A percentile compares a stretch with the other conserved stretches of the same genome.
phyloP scores from a whole-genome alignment of 2,329 filamentous ascomycete genomes.

The Phialophora chinensis region DNA sequence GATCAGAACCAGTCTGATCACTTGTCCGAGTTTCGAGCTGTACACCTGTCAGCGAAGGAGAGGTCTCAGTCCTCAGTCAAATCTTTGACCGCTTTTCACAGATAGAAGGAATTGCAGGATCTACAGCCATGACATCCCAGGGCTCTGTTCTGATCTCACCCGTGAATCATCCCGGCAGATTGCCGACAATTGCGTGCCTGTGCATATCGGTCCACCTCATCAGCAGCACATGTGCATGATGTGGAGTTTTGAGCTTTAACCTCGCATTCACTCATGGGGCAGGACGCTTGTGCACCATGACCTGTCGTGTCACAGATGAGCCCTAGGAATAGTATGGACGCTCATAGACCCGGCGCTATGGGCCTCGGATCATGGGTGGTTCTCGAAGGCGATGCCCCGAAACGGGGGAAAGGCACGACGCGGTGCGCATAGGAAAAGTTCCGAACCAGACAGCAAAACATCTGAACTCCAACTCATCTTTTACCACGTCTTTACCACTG shows the following conservation, averaged over 20 bases:
- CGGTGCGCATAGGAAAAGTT: slow-evolving; percentile 12
- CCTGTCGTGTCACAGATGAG: slow-evolving; percentile 30
- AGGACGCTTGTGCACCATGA: slow-evolving; percentile 19
- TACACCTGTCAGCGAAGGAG: slow-evolving; percentile 20
- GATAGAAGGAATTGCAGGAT: slow-evolving; percentile 26
- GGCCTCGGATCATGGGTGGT: slow-evolving; percentile 21
- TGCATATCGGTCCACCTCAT: slow-evolving; percentile 4
- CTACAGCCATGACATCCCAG: slow-evolving; percentile 10
- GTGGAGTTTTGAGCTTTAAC: slow-evolving; percentile 1
- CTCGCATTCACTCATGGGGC: slow-evolving; percentile 11
- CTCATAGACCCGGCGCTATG: slow-evolving; percentile 25
- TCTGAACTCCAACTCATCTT: neutral
- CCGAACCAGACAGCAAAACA: slow-evolving; percentile 7
- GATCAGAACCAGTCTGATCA: slow-evolving; percentile 22
- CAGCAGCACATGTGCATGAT: slow-evolving; percentile 1
- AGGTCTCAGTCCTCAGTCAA: slow-evolving; percentile 32
- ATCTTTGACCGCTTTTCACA: slow-evolving; percentile 34
- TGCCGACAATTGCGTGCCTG: neutral
- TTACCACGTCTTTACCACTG: neutral
- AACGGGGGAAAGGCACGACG: slow-evolving; percentile 1
- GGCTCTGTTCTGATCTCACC: slow-evolving; percentile 7
- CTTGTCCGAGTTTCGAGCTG: slow-evolving; percentile 19
- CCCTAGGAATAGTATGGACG: neutral
- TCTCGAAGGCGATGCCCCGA: neutral
- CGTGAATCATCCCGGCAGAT: neutral